Percentiles rank a stretch among this genome's conserved stretches.
Evolutionary conservation across 306 rosid species (phyloP).

Genomic region (Hippophae gyantsensis): DNA sequence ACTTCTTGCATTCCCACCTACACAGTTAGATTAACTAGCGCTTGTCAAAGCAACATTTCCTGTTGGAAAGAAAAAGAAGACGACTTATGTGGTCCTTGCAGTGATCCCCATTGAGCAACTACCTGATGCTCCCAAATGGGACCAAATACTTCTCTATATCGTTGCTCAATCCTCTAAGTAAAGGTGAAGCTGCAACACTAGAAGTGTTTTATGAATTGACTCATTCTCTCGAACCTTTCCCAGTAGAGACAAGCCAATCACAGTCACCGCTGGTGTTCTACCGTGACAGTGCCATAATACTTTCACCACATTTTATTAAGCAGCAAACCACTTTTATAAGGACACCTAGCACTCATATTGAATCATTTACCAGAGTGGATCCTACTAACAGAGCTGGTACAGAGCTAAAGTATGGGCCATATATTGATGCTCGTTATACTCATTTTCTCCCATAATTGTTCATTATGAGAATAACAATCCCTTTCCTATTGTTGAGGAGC

Average conservation of each 20-base stretch:
- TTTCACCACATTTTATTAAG: slow-evolving; percentile 84
- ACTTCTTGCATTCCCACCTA: slow-evolving; percentile 73
- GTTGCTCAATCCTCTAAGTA: slow-evolving; percentile 47
- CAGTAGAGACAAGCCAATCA: slow-evolving; percentile 76
- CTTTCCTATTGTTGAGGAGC: slow-evolving; percentile 91
- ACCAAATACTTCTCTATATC: slow-evolving; percentile 53
- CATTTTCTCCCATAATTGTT: slow-evolving; percentile 71
- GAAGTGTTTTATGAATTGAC: slow-evolving; percentile 82
- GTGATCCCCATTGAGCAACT: slow-evolving; percentile 45
- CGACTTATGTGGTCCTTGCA: slow-evolving; percentile 62
- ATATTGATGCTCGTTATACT: slow-evolving; percentile 50
- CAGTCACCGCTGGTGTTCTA: slow-evolving; percentile 85
- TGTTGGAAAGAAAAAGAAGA: slow-evolving; percentile 70
- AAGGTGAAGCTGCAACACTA: slow-evolving; percentile 57
- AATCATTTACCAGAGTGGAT: slow-evolving; percentile 71
- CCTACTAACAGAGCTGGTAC: slow-evolving; percentile 60
- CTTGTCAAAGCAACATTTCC: slow-evolving; percentile 57
- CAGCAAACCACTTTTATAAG: slow-evolving; percentile 71
- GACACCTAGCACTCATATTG: slow-evolving; percentile 73
- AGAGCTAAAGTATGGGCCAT: slow-evolving; percentile 85
- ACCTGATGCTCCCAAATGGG: slow-evolving; percentile 80
- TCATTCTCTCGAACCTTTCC: slow-evolving; percentile 81
- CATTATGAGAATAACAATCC: slow-evolving; percentile 92
- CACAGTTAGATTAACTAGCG: slow-evolving; percentile 61
- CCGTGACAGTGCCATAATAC: slow-evolving; percentile 72